Evolutionary conservation across 1,284 basidiomycete genomes (phyloP).

Genomic region (Bondarzewia mesenterica): DNA sequence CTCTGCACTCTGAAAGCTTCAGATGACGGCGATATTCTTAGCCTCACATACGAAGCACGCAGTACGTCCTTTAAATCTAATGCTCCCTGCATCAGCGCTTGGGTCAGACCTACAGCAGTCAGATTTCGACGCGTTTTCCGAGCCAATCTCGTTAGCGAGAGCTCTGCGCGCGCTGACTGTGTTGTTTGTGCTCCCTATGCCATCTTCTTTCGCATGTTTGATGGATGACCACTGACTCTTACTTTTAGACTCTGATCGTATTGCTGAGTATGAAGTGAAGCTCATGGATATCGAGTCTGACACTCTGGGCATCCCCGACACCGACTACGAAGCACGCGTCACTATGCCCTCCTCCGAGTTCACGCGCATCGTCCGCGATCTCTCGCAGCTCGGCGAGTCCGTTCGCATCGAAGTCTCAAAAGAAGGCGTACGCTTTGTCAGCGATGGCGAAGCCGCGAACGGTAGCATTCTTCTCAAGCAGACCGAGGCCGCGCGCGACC

Average conservation of each 20-base stretch:
- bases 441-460: conserved; percentile 93
- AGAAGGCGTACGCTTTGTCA: conserved; percentile 91
- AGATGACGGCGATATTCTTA: conserved; percentile 88
- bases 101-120: no score
- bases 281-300: conserved; percentile 99
- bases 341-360: conserved; percentile 88
- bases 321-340: conserved; percentile 93
- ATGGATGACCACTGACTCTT: neutral
- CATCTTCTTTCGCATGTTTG: conserved; percentile 7
- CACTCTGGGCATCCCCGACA: conserved; percentile 95
- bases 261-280: conserved; percentile 99
- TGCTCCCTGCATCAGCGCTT: no score
- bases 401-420: conserved; percentile 96
- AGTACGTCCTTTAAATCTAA: conserved; percentile 44
- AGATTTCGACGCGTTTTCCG: no score
- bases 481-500: conserved; percentile 33
- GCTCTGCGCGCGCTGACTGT: no score
- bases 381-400: conserved; percentile 88
- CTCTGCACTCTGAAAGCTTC: conserved; percentile 86
- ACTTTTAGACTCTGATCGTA: conserved; percentile 76
- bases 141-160: no score
- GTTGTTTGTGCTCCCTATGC: no score
- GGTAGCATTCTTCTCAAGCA: conserved; percentile 86
- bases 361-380: conserved; percentile 87
- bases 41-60: conserved; percentile 87